Percentiles rank a stretch among this genome's conserved stretches.
Evolutionary conservation across 768 basidiomycete species (phyloP).

Genomic region (Russula sp.): DNA sequence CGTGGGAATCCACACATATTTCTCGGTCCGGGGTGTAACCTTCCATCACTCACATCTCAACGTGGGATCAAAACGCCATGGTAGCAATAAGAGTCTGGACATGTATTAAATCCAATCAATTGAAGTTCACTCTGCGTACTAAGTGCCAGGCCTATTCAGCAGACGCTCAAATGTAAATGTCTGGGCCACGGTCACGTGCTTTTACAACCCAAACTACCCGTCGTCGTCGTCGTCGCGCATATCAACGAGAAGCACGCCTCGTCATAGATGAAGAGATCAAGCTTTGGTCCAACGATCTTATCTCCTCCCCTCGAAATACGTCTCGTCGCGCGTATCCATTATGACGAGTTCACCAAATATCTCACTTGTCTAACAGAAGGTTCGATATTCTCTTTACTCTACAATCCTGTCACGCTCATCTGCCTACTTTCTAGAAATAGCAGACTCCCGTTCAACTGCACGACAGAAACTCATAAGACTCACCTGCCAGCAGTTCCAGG

Average conservation of each 20-base stretch:
- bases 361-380: constrained; percentile 73
- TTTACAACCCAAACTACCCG: not conserved
- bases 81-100: too few species aligned
- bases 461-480: constrained; percentile 90
- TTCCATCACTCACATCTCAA: too few species aligned
- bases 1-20: not conserved
- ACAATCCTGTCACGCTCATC: not conserved
- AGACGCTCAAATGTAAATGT: too few species aligned
- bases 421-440: constrained; percentile 45
- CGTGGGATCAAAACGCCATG: too few species aligned
- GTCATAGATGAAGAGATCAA: not conserved
- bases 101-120: too few species aligned
- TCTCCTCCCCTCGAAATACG: constrained; percentile 53
- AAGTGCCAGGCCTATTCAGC: too few species aligned
- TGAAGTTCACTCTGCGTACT: too few species aligned
- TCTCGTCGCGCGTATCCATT: constrained; percentile 29
- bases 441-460: constrained; percentile 56
- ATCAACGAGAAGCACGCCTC: too few species aligned
- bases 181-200: not conserved
- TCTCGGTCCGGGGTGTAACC: too few species aligned
- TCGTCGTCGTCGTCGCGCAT: too few species aligned
- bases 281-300: constrained; percentile 29
- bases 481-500: constrained; percentile 94
- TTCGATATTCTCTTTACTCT: constrained; percentile 31
- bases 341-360: constrained; percentile 65